These are phyloP conservation scores for Bocquillonia castaneifolia DNA, from an alignment of 441 rosid species.

Conservation along the genomic window DNA sequence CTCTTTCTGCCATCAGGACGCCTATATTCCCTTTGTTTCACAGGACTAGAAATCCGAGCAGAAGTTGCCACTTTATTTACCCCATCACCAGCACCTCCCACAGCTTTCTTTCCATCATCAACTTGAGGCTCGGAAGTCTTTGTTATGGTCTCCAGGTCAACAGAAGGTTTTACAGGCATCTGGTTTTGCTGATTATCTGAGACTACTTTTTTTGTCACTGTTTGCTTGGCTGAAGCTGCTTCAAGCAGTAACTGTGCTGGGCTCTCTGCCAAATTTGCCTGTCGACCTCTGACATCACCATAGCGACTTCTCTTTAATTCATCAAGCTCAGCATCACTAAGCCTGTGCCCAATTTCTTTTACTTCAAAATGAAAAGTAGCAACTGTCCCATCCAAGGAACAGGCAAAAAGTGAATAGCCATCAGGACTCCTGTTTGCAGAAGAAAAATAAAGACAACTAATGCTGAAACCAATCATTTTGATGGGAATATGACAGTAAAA, in stretches of 20 bases:
- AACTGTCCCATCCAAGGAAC: constrained; percentile 95
- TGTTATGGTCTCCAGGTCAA: constrained; percentile 36
- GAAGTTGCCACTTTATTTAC: constrained; percentile 45
- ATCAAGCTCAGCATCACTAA: constrained; percentile 71
- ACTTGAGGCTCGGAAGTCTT: constrained; percentile 52
- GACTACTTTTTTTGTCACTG: constrained; percentile 46
- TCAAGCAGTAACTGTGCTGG: constrained; percentile 92
- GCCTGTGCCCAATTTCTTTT: constrained; percentile 70
- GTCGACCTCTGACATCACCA: constrained; percentile 89
- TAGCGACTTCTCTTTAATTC: constrained; percentile 87
- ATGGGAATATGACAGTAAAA: background rate
- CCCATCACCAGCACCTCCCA: constrained; percentile 39
- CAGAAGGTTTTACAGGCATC: constrained; percentile 49
- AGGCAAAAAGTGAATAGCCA: constrained; percentile 92
- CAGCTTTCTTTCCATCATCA: constrained; percentile 47
- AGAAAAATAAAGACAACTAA: constrained; percentile 7
- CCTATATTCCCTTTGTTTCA: constrained; percentile 84
- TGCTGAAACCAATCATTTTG: constrained; percentile 13
- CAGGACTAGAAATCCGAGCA: constrained; percentile 60
- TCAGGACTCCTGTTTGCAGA: constrained; percentile 80
- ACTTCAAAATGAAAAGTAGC: constrained; percentile 82
- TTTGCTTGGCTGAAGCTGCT: constrained; percentile 72
- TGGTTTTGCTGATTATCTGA: constrained; percentile 51
- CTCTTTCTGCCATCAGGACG: constrained; percentile 98
- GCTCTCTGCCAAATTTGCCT: constrained; percentile 83